These are phyloP conservation scores for Lithospermum erythrorhizon DNA, from an alignment of 257 asterid genomes.

Conservation along the genomic window DNA sequence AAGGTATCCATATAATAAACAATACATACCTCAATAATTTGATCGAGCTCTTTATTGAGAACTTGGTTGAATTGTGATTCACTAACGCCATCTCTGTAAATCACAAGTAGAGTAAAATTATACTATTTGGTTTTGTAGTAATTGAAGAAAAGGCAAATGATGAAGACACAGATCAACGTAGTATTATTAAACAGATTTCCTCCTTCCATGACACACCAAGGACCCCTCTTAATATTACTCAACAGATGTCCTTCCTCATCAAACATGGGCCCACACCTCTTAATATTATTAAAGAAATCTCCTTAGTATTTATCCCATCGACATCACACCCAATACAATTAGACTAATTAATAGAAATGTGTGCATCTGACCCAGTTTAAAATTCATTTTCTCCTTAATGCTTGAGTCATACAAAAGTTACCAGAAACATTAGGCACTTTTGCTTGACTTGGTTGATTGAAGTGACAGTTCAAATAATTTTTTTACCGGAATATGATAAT, in stretches of 20 bases:
- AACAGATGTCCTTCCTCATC: too few relatives aligned
- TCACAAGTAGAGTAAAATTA: not conserved
- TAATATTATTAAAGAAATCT: too few relatives aligned
- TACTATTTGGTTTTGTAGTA: too few relatives aligned
- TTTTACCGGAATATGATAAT: conserved; percentile 24
- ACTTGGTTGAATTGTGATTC: conserved; percentile 86
- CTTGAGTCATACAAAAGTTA: not conserved
- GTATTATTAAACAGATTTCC: not conserved
- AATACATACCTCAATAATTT: conserved; percentile 66
- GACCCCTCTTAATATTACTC: too few relatives aligned
- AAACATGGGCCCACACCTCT: too few relatives aligned
- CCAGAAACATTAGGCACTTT: too few relatives aligned
- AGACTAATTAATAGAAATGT: not conserved
- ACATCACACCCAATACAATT: not conserved
- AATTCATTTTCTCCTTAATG: not conserved
- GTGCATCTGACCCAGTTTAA: not conserved
- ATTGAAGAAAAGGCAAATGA: not conserved
- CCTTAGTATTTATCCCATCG: too few relatives aligned
- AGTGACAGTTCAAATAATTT: too few relatives aligned
- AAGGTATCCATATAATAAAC: not conserved
- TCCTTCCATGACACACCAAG: too few relatives aligned
- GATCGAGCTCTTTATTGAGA: conserved; percentile 63
- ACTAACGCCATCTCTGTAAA: conserved; percentile 76
- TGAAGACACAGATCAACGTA: too few relatives aligned
- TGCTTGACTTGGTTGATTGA: too few relatives aligned